Evolutionary conservation across 2,329 filamentous ascomycete species (phyloP), one percentile per base, ranked within the genome.

Genomic region (Cladophialophora yegresii): DNA sequence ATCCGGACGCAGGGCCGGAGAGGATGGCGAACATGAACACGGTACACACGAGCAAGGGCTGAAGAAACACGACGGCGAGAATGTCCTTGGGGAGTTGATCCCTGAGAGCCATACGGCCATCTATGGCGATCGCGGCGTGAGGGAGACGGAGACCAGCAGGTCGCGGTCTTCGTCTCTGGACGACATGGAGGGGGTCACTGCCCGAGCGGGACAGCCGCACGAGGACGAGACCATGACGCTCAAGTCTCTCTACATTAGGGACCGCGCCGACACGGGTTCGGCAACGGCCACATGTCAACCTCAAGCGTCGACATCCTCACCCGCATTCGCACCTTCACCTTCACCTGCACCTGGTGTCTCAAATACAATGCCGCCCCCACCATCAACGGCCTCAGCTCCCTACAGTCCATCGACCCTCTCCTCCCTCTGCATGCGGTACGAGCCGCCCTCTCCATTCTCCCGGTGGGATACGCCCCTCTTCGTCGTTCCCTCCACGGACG

Each of bases 401-500:
- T 87, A 88, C 70, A 79, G 80, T 0, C 73, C 82, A 4, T 82
- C 84, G 16, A 81, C 86, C 59, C 85, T 88, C 69, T 81, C 85
- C 67, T 88, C 88, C 71, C 81, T 89, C 50, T 81, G 87, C 69
- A 88, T 86, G 75, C 81, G 86, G 64, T 88, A 87, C 72, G 86
- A 89, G 76, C 86, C 88, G 75, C 86, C 86, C n/a, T 86, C 85
- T 71, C 85, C 84, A 43, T 85, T 87, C 80, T 85, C 80, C 54
- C 80, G 86, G 57, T 89, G 86, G 86, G 86, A 89, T 73, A 85
- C 85, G 54, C 86, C 86, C 0, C 80, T 88, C 22, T 89, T 88
- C 77, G 86, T 84, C 9, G 82, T 88, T 1, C 81, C 84, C 5
- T 82, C 81, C 70, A 79, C 81, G 62, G 86, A 88, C 71, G 72